phyloP scores from a whole-genome alignment of 164 flowering plant genomes.

The Taxillus chinensis region DNA sequence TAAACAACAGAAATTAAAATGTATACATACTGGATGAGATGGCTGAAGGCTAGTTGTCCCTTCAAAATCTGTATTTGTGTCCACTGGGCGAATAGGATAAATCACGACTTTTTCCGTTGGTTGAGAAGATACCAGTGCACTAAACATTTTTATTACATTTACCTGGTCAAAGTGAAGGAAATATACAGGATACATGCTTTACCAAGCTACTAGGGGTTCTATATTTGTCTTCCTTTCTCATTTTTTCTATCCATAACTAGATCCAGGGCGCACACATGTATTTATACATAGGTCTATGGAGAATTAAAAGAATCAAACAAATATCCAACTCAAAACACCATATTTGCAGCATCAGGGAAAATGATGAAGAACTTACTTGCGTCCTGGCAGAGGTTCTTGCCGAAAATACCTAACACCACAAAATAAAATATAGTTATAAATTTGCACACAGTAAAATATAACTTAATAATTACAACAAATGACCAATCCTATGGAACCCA shows the following conservation, averaged over 20 bases:
- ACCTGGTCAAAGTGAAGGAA: conserved; percentile 25
- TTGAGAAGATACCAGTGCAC: conserved; percentile 73
- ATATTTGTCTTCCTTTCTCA: not conserved
- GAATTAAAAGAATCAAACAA: no score
- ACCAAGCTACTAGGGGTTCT: conserved; percentile 15
- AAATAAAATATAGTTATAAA: not conserved
- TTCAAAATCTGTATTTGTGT: conserved; percentile 82
- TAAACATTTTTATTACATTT: conserved; percentile 30
- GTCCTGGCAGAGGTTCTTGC: conserved; percentile 81
- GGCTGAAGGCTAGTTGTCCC: conserved; percentile 84
- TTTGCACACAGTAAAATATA: not conserved
- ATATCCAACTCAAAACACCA: no score
- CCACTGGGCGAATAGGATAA: conserved; percentile 92
- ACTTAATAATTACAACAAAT: not conserved
- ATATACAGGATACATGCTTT: conserved; percentile 20
- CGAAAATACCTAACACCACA: conserved; percentile 59
- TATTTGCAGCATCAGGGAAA: not conserved
- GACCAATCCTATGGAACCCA: not conserved
- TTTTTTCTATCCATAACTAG: not conserved
- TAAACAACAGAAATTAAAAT: no score
- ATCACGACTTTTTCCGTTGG: conserved; percentile 73
- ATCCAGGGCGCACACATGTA: not conserved
- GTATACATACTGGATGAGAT: conserved; percentile 58
- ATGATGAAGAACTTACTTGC: conserved; percentile 49
- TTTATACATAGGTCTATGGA: no score